A percentile compares a stretch with the other conserved stretches of the same genome.
phyloP scores from a whole-genome alignment of 2,329 filamentous ascomycete genomes.

The Salinomyces thailandicus region DNA sequence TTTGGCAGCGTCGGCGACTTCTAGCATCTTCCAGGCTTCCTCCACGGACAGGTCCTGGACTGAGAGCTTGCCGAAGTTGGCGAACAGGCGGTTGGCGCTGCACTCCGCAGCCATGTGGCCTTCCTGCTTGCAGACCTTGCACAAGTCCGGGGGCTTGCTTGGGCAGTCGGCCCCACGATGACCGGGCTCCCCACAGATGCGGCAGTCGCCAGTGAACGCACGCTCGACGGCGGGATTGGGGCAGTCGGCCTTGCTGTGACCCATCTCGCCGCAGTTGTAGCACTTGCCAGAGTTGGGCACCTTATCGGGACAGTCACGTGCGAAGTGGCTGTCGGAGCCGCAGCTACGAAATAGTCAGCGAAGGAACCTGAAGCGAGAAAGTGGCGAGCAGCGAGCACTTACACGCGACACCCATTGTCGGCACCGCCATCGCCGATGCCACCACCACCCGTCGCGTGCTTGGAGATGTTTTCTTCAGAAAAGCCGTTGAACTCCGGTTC shows the following conservation, averaged over 20 bases:
- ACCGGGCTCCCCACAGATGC: conserved; percentile 44
- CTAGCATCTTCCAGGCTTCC: conserved; percentile 48
- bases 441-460: conserved; percentile 18
- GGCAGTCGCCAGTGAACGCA: conserved; percentile 48
- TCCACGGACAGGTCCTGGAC: conserved; percentile 34
- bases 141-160: conserved; percentile 44
- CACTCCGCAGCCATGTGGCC: conserved; percentile 44
- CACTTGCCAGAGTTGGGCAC: conserved; percentile 36
- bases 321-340: conserved; percentile 34
- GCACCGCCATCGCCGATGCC: conserved; percentile 16
- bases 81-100: conserved; percentile 49
- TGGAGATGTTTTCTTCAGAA: conserved; percentile 18
- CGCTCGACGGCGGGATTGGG: conserved; percentile 44
- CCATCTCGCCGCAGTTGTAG: conserved; percentile 49
- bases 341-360: conserved; percentile 26
- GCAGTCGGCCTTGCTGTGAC: conserved; percentile 55
- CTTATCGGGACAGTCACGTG: conserved; percentile 40
- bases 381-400: conserved; percentile 14
- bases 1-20: conserved; percentile 40
- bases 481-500: conserved; percentile 7
- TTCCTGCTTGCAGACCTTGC: conserved; percentile 51
- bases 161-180: conserved; percentile 55
- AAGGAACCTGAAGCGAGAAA: not conserved
- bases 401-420: conserved; percentile 37
- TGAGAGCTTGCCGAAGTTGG: conserved; percentile 37